Conservation (phyloP, 441 rosid species). For the Francoa sonchifolia region DNA sequence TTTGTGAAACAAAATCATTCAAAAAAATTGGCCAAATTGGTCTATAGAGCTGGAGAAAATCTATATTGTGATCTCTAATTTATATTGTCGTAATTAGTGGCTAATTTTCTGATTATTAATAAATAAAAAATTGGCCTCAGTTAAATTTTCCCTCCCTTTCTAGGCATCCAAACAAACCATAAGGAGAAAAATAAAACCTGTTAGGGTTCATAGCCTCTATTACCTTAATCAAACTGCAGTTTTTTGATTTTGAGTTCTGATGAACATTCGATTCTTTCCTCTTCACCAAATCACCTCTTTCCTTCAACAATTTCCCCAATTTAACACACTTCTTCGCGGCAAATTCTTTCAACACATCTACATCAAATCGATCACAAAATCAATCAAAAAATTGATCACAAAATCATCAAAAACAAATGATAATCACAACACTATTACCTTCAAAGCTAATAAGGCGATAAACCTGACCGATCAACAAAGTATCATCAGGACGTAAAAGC, state of each 20-base stretch:
- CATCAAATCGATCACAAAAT: neutral
- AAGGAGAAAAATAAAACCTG: no score
- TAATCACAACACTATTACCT: slow-evolving; percentile 20
- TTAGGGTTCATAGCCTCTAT: neutral
- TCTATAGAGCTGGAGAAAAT: no score
- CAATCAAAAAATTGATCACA: neutral
- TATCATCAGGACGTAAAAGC: slow-evolving; percentile 72
- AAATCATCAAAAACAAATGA: neutral
- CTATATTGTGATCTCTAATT: no score
- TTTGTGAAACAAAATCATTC: no score
- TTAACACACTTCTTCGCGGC: slow-evolving; percentile 62
- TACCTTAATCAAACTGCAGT: slow-evolving; percentile 19
- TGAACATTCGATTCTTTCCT: slow-evolving; percentile 17
- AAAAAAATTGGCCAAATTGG: no score
- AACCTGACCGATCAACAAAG: slow-evolving; percentile 56
- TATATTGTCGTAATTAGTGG: no score
- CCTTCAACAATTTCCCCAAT: slow-evolving; percentile 55
- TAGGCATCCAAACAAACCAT: no score
- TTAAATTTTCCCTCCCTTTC: no score
- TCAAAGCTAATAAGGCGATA: slow-evolving; percentile 76
- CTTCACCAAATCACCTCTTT: slow-evolving; percentile 31
- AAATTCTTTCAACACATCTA: slow-evolving; percentile 72
- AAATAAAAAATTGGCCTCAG: no score
- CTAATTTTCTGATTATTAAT: no score
- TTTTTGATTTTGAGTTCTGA: slow-evolving; percentile 14